Base-by-base conservation (phyloP, 768 basidiomycete genomes). In the Fibroporia radiculosa region DNA sequence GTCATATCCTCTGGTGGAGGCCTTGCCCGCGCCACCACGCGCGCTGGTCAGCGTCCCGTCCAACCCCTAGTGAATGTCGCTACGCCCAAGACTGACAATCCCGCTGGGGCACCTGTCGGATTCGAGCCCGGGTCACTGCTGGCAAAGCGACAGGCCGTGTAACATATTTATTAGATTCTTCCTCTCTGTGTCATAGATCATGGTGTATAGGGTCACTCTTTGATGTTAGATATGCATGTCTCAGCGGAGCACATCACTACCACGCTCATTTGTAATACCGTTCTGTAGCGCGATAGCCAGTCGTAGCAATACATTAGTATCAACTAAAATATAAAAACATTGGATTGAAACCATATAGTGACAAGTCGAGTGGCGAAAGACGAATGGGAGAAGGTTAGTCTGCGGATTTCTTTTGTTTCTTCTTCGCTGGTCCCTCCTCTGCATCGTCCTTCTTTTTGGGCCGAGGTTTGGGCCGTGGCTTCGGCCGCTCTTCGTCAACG, bases 81-180 rank as follows among this genome's bases (percentile, higher is more conserved):
- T 25, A 63, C 77, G 19, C 69, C 74, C 16, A 52, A 52, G 28
- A 49, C 62, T 40, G 49, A 50, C 27, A 60, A 54, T 11, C 52
- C 56, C n/a, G 51, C 58, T 3, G 52, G 57, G 2, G 51, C 65
- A 47, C 57, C 64, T 31, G 65, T 73, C 45, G 66, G 76, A 7
- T 90, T 90, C 54, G 82, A 82, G 51, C 83, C 83, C 16, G 87
- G 87, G 18, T 88, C 86, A 7, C 72, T 90, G 25, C 65, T 90
- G 31, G 74, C 72, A 28, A 79, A 79, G 52, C 68, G 66, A 57
- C 73, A 60, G 65, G 34, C 40, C 25, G 28, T 27, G 20, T 47
- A 40, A 39, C 24, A 32, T 32, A 29, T 42, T 23, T 23, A 19
- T 36, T 34, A 14, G 14, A 26, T 14, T 42, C 40, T 34, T 16